Evolutionary conservation across 129 eudicot genomes (phyloP).

Genomic region (Arctium lappa): DNA sequence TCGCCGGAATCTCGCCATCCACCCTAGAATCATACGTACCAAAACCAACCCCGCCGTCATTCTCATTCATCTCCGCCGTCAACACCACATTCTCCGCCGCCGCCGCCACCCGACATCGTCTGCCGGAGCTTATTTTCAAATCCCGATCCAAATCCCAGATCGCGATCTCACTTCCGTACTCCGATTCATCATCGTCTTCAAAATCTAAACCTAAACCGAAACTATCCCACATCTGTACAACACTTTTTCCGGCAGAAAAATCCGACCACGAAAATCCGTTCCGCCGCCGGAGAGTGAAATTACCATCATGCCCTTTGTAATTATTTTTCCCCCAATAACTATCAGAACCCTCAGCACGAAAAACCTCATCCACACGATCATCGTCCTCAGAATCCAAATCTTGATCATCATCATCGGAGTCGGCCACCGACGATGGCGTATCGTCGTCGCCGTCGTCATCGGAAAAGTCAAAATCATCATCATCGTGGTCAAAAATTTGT

Average conservation of each 20-base stretch:
- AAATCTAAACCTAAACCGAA: conserved; percentile 59
- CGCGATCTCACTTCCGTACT: conserved; percentile 33
- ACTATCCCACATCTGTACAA: conserved; percentile 90
- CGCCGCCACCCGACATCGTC: conserved; percentile 15
- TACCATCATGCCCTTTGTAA: conserved; percentile 22
- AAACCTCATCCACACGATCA: conserved; percentile 27
- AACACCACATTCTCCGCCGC: conserved; percentile 32
- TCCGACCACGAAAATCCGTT: conserved; percentile 61
- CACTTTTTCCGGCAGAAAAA: conserved; percentile 61
- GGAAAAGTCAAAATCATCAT: conserved; percentile 51
- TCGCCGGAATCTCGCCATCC: conserved; percentile 39
- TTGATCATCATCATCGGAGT: conserved; percentile 37
- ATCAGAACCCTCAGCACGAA: conserved; percentile 42
- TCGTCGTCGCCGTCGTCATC: conserved; percentile 46
- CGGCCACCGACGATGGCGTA: conserved; percentile 47
- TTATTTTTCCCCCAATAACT: not conserved
- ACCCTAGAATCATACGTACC: conserved; percentile 49
- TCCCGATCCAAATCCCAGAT: conserved; percentile 44
- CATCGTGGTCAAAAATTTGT: conserved; percentile 18
- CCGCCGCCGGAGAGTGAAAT: conserved; percentile 45
- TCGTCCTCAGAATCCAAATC: conserved; percentile 30
- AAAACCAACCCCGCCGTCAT: conserved; percentile 36
- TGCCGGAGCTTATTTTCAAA: conserved; percentile 23
- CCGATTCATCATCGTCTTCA: conserved; percentile 45
- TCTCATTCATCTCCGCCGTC: conserved; percentile 33